phyloP scores from a whole-genome alignment of 371 early-diverging fungal genomes.

The Lichtheimia ramosa region DNA sequence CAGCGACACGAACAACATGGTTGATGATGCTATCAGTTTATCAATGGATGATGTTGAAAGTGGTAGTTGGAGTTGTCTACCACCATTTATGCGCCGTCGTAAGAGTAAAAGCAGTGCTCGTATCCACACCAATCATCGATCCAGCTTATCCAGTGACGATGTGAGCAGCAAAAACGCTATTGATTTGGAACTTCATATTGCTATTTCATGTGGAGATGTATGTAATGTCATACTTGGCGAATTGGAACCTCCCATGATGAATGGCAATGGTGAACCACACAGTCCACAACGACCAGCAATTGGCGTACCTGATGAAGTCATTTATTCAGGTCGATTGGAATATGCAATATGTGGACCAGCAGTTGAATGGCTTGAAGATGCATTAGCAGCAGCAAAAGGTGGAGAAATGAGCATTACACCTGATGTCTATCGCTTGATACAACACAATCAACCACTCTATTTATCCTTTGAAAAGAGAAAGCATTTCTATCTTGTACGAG shows the following conservation, averaged over 20 bases:
- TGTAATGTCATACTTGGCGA: constrained; percentile 52
- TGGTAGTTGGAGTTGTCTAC: constrained; percentile 22
- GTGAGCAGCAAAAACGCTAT: constrained; percentile 16
- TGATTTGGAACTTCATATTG: constrained; percentile 54
- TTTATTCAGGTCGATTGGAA: constrained; percentile 40
- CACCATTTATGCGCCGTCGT: constrained; percentile 10
- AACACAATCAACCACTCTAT: constrained; percentile 25
- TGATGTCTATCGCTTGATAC: constrained; percentile 30
- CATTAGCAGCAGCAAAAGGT: constrained; percentile 43
- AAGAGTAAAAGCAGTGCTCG: not conserved
- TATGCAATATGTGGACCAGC: constrained; percentile 56
- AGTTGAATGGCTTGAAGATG: constrained; percentile 46
- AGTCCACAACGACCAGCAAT: not conserved
- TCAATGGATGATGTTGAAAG: constrained; percentile 9
- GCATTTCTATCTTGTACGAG: constrained; percentile 34
- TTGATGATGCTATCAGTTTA: constrained; percentile 2
- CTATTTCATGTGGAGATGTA: constrained; percentile 49
- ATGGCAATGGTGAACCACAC: not conserved
- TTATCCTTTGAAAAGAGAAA: constrained; percentile 31
- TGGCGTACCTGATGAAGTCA: constrained; percentile 3
- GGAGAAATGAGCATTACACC: constrained; percentile 53
- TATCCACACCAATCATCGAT: constrained; percentile 17
- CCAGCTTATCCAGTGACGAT: constrained; percentile 18
- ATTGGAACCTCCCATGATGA: constrained; percentile 8
- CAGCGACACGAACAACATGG: constrained; percentile 3